Base-by-base conservation (phyloP, 176 grass and related monocot species). In the Themeda triandra region DNA sequence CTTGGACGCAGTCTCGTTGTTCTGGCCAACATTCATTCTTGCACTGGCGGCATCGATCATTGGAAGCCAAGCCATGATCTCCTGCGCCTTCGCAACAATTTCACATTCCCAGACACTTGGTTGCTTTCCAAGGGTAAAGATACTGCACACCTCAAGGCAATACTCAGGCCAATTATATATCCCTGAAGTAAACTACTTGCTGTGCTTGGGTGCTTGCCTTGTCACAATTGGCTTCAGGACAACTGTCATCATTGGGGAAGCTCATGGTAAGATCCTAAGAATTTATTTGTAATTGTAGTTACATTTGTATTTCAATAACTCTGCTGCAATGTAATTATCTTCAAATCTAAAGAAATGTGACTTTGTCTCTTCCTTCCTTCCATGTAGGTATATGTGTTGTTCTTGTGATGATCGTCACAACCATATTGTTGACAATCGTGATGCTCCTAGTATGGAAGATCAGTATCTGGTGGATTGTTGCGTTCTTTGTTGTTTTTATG, bases 1-100 rank as follows among this genome's bases (percentile, higher is more conserved):
- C 62, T 65, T 73, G 51, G 48, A 54, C n/a, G 65, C 31, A 76
- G 45, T 32, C 62, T 31, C 69, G 11, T 29, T 92, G 67, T 89
- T 80, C 36, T 86, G 83, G 91, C 84, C 87, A 4, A 87, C 70
- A 18, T 89, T 90, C 69, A 73, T 87, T 18, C 68, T 92, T 0
- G 87, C 87, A 19, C 24, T 92, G 8, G 72, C 63, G 10, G 80
- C 91, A 1, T 81, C 91, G 1, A 77, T 89, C 7, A 87, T 92
- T 11, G 87, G 83, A 4, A 89, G 91, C 53, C 87, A 92, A 56
- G 84, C 91, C n/a, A 89, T 92, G 87, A 92, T 89, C n/a, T 89
- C 87, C 0, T 88, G 84, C 5, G 40, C 91, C 14, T 92, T 89
- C 2, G 73, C 91, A 3, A 92, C 88, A 33, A 79, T 89, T 49